Conservation (phyloP, 2,329 filamentous ascomycete species). For the Botrytis paeoniae region DNA sequence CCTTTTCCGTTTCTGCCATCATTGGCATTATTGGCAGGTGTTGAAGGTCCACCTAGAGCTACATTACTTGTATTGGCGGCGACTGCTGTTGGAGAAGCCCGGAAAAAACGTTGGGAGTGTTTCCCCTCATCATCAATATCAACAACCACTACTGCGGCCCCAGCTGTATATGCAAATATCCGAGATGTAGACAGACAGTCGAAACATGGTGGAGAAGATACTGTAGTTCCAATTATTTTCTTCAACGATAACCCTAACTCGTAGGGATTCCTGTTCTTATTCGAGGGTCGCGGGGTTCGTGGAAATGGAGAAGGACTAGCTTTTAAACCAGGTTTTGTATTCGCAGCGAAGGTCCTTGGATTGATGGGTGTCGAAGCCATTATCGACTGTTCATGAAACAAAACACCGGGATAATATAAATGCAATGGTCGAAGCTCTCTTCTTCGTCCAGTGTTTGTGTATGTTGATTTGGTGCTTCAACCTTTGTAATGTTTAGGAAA, state of each 20-base stretch:
- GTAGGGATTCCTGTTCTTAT: constrained; percentile 44
- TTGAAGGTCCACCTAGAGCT: constrained; percentile 49
- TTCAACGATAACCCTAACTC: constrained; percentile 68
- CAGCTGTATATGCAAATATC: constrained; percentile 85
- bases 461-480: neutral
- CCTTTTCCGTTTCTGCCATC: constrained; percentile 59
- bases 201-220: constrained; percentile 79
- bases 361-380: constrained; percentile 39
- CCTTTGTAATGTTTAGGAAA: neutral
- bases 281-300: constrained; percentile 61
- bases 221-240: constrained; percentile 89
- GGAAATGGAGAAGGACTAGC: constrained; percentile 72
- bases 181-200: constrained; percentile 69
- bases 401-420: neutral
- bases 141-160: constrained; percentile 88
- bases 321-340: constrained; percentile 48
- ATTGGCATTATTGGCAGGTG: constrained; percentile 56
- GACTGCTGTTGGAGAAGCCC: constrained; percentile 74
- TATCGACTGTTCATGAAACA: constrained; percentile 31
- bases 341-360: constrained; percentile 35
- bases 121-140: constrained; percentile 65
- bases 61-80: constrained; percentile 57
- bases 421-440: constrained; percentile 7
- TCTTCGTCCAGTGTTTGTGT: neutral
- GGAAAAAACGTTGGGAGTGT: constrained; percentile 81